A percentile compares a stretch with the other conserved stretches of the same genome.
These are phyloP conservation scores for Cymbidium sinense DNA, from an alignment of 106 monocot genomes.

Conservation along the genomic window DNA sequence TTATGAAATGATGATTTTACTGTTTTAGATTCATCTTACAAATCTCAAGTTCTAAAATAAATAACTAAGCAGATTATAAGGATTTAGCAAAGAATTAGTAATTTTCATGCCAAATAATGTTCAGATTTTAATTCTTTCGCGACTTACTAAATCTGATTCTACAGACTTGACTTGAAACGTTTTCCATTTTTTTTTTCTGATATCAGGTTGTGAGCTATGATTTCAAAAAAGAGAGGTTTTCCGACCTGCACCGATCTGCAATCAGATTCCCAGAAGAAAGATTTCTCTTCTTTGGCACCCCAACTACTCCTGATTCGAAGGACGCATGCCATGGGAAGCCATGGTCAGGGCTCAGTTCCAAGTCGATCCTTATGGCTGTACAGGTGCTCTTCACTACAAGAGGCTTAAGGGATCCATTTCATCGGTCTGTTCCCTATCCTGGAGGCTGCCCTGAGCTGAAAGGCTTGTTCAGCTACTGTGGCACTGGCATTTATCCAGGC, in stretches of 20 bases:
- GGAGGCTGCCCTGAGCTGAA: slow-evolving; percentile 82
- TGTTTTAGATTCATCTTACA: no score
- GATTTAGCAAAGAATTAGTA: no score
- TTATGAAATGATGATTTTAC: no score
- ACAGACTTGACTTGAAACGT: no score
- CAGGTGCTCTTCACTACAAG: slow-evolving; percentile 54
- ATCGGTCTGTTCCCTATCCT: slow-evolving; percentile 72
- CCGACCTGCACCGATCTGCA: slow-evolving; percentile 66
- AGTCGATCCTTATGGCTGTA: slow-evolving; percentile 82
- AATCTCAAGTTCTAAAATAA: no score
- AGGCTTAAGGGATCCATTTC: slow-evolving; percentile 89
- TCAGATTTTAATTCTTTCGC: no score
- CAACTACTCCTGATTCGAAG: slow-evolving; percentile 39
- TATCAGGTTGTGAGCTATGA: slow-evolving; percentile 94
- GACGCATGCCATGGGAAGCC: slow-evolving; percentile 71
- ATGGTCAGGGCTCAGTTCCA: slow-evolving; percentile 67
- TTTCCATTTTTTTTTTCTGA: no score
- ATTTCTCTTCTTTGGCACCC: slow-evolving; percentile 77
- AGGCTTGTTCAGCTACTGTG: slow-evolving; percentile 78
- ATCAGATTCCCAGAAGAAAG: slow-evolving; percentile 74
- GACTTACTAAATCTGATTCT: no score
- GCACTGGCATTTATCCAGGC: slow-evolving; percentile 62
- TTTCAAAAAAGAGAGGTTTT: slow-evolving; percentile 89
- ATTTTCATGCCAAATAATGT: no score
- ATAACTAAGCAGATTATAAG: no score